Evolutionary conservation across 495 filamentous ascomycete genomes (phyloP), one percentile per base, ranked within the genome.

Genomic region (Neurospora terricola): DNA sequence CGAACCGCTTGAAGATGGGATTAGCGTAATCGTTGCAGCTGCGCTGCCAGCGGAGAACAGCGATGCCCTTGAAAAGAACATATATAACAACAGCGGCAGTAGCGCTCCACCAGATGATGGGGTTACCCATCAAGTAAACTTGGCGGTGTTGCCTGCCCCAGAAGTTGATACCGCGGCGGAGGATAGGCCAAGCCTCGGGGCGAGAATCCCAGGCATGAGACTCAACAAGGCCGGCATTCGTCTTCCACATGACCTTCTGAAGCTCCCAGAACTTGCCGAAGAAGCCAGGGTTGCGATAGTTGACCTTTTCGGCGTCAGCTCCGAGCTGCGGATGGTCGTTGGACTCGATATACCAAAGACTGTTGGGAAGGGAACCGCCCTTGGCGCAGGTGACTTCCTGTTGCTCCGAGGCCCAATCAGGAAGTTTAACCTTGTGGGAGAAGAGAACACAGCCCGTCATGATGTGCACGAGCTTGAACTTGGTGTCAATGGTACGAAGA

Each of bases 211-310:
- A 99, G 69, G 94, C 93, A 78, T 99, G 96, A 45, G 94, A 97
- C 79, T 98, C 96, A 38, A 96, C 92, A 72, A 99, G 89, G 38
- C 96, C 96, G 39, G 96, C 96, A 78, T 99, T 99, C 16, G 96
- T 98, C 74, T 88, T 92, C 96, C 96, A 99, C 96, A 99, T 99
- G 45, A 99, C 96, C 82, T 93, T 94, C 81, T 99, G 94, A n/a
- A 99, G 86, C 83, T 99, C 96, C 93, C 93, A 97, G 85, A 99
- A 99, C 80, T 98, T 99, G 72, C 94, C 96, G 72, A 98, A 88
- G 87, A 99, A 98, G 16, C 96, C 96, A 23, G 96, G 96, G 76
- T 97, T 91, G 73, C 88, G 87, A 80, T 99, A 99, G 80, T 98
- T 99, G 77, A 97, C 95, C 81, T 91, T 96, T 81, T 98, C 96